Evolutionary conservation across 225 moss, liverwort and hornwort species (phyloP).

Genomic region (Sphagnum tenellum): DNA sequence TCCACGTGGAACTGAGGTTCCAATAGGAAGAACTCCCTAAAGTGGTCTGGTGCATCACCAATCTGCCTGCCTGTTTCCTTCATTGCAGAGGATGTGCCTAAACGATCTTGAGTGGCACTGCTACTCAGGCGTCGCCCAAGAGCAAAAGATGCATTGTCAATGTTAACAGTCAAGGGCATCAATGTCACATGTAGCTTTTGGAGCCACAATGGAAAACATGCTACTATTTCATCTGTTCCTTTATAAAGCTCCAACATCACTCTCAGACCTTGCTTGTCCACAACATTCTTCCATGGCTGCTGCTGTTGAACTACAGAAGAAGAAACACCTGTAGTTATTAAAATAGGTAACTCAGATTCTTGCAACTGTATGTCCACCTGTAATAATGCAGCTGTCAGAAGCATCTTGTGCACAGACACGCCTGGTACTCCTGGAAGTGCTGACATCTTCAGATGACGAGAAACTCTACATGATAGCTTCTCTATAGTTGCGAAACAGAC

Average conservation of each 20-base stretch:
- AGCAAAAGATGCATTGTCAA: constrained; percentile 10
- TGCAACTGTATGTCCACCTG: constrained; percentile 14
- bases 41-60: constrained; percentile 9
- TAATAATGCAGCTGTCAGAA: constrained; percentile 5
- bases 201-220: constrained; percentile 3
- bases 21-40: constrained; percentile 4
- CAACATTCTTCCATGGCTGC: neutral
- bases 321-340: constrained; percentile 3
- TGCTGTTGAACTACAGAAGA: constrained; percentile 1
- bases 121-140: constrained; percentile 9
- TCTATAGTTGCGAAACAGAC: constrained; percentile 4
- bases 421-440: constrained; percentile 4
- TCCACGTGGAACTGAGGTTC: constrained; percentile 9
- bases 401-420: constrained; percentile 7
- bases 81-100: neutral
- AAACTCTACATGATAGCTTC: neutral
- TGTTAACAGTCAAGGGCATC: constrained; percentile 9
- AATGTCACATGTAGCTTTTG: constrained; percentile 6
- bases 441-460: constrained; percentile 1
- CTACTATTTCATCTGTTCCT: neutral
- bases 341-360: constrained; percentile 9
- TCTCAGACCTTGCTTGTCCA: neutral
- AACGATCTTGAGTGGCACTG: neutral
- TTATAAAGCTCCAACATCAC: constrained; percentile 4
- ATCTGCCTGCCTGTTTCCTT: neutral